These are phyloP conservation scores for Plasmodium berghei DNA, from an alignment of 169 alveolate species.

Conservation along the genomic window DNA sequence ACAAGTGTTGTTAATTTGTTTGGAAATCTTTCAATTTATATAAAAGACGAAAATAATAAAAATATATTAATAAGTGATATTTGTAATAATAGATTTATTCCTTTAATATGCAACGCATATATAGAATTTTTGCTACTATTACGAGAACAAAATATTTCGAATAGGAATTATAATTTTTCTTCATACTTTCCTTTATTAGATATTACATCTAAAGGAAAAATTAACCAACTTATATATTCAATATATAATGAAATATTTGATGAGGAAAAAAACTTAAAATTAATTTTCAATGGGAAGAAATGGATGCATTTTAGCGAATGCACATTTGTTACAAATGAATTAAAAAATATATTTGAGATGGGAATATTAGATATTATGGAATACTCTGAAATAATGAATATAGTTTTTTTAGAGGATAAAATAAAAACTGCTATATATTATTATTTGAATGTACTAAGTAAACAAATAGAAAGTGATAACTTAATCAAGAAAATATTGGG, in stretches of 20 bases:
- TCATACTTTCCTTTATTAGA: constrained; percentile 27
- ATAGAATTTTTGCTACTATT: constrained; percentile 30
- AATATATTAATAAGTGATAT: constrained; percentile 4
- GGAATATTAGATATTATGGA: constrained; percentile 34
- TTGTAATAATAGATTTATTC: neutral
- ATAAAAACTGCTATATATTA: constrained; percentile 18
- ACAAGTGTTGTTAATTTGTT: constrained; percentile 1
- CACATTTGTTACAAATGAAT: constrained; percentile 20
- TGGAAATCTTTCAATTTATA: constrained; percentile 18
- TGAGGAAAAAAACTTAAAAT: constrained; percentile 40
- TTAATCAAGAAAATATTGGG: constrained; percentile 5
- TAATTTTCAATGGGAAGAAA: constrained; percentile 18
- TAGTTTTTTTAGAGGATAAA: constrained; percentile 23
- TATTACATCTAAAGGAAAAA: neutral
- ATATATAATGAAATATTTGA: constrained; percentile 50
- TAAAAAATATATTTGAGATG: constrained; percentile 10
- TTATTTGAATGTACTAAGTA: constrained; percentile 30
- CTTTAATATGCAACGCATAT: constrained; percentile 28
- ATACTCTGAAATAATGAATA: constrained; percentile 22
- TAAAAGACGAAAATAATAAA: constrained; percentile 16
- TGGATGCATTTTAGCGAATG: constrained; percentile 63
- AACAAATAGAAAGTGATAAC: constrained; percentile 3
- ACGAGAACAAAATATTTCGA: constrained; percentile 30
- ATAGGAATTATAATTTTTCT: constrained; percentile 21
- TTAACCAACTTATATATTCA: neutral